A percentile compares a stretch with the other conserved stretches of the same genome.
These are phyloP conservation scores for Gilbertella persicaria DNA, from an alignment of 371 early-diverging fungal genomes.

Conservation along the genomic window DNA sequence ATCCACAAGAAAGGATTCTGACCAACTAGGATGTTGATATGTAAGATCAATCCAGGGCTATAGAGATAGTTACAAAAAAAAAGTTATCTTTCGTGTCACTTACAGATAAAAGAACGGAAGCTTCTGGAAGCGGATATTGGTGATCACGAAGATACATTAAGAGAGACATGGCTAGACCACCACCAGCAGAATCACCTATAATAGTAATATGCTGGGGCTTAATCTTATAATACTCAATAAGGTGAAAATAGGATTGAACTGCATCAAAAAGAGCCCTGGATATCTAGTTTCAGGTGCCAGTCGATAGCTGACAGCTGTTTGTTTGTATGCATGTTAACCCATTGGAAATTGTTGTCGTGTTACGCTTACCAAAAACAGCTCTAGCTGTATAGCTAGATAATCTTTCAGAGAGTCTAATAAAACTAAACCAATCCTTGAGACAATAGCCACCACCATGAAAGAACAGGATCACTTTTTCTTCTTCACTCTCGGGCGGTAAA, in stretches of 20 bases:
- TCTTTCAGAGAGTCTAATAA: conserved; percentile 39
- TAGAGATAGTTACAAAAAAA: not conserved
- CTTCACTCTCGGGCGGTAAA: not conserved
- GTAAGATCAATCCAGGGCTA: conserved; percentile 27
- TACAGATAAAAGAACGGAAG: conserved; percentile 17
- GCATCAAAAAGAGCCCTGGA: conserved; percentile 43
- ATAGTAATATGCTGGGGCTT: conserved; percentile 61
- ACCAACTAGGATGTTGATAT: conserved; percentile 17
- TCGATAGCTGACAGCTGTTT: conserved; percentile 41
- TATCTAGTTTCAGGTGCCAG: conserved; percentile 42
- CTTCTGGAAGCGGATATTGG: conserved; percentile 34
- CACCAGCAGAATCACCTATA: conserved; percentile 78
- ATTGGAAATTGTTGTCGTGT: not conserved
- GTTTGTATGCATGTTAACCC: not conserved
- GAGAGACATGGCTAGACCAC: conserved; percentile 40
- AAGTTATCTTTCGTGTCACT: conserved; percentile 4
- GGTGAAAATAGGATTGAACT: conserved; percentile 30
- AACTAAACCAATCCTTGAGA: conserved; percentile 40
- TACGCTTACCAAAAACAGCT: conserved; percentile 38
- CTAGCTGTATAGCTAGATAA: conserved; percentile 36
- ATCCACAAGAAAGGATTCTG: conserved; percentile 3
- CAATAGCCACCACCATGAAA: conserved; percentile 64
- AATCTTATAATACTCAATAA: conserved; percentile 29
- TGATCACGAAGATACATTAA: conserved; percentile 44
- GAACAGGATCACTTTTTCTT: conserved; percentile 48